Base-by-base conservation (phyloP, 2,329 filamentous ascomycete genomes). In the Lachnellula subtilissima region DNA sequence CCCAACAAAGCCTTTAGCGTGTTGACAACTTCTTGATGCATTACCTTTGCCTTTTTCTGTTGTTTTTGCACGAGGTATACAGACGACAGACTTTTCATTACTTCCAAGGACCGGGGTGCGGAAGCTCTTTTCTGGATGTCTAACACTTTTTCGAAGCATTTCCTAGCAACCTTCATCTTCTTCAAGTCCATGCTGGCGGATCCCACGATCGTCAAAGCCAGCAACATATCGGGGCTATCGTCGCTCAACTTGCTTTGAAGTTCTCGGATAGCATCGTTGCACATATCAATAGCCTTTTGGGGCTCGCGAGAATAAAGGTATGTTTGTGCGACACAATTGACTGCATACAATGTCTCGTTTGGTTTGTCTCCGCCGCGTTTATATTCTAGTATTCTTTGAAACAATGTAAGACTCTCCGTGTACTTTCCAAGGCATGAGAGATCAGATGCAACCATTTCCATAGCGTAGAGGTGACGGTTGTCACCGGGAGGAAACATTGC, bases 251-350 rank as follows among this genome's bases (percentile, higher is more conserved):
- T 45, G 15, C 22, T 23, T 43, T 17, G 22, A 36, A 32, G 50
- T 12, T 50, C 46, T 22, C 8, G 12, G 15, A 50, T 15, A 3
- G n/a, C 19, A 2, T 22, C 22, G 17, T 50, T 28, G 22, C 46
- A 50, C 11, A 50, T 36, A 19, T 49, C 52, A 23, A 54, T 50
- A 3, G 46, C 46, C 43, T 54, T 46, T 45, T 49, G 35, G 6
- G 37, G 9, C n/a, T 50, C 8, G 6, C 19, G 37, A 36, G 17
- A 28, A 7, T 7, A 7, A 28, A 8, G 3, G 36, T 14, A 36
- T n/a, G 5, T 19, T n/a, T 54, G 36, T n/a, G 23, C 11, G 8
- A 8, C 25, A 8, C 7, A 7, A n/a, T 36, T 37, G n/a, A 9
- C 8, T 17, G 43, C 52, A 8, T 28, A n/a, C 50, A 8, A 25